Conservation (phyloP, 495 filamentous ascomycete genomes). For the Penicillium soppii region DNA sequence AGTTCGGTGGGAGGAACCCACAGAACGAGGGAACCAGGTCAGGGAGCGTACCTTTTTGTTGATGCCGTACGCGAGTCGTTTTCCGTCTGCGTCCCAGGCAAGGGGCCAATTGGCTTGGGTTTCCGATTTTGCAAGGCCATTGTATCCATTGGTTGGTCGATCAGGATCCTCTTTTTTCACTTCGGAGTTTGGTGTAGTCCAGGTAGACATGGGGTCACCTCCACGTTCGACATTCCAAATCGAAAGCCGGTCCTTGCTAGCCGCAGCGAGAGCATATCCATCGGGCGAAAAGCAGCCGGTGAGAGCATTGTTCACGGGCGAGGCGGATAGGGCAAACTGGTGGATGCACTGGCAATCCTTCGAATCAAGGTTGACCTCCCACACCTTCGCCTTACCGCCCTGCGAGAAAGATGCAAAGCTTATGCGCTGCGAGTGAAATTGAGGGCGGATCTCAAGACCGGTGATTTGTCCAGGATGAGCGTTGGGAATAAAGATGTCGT, state of each 20-base stretch:
- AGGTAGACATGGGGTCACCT: slow-evolving; percentile 63
- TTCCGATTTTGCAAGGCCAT: slow-evolving; percentile 31
- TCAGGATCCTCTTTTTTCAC: slow-evolving; percentile 33
- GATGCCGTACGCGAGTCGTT: slow-evolving; percentile 70
- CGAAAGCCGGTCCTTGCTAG: slow-evolving; percentile 60
- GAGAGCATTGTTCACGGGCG: slow-evolving; percentile 52
- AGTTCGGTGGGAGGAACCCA: slow-evolving; percentile 4
- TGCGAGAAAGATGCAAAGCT: slow-evolving; percentile 46
- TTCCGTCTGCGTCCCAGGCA: slow-evolving; percentile 74
- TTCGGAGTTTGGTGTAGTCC: slow-evolving; percentile 42
- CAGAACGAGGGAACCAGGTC: neutral
- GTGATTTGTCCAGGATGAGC: slow-evolving; percentile 50
- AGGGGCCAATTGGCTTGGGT: slow-evolving; percentile 49
- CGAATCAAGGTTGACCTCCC: slow-evolving; percentile 61
- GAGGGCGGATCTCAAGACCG: slow-evolving; percentile 42
- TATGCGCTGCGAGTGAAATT: slow-evolving; percentile 27
- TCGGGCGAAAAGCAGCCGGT: slow-evolving; percentile 70
- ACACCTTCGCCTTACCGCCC: slow-evolving; percentile 67
- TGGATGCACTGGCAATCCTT: slow-evolving; percentile 59
- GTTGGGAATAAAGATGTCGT: slow-evolving; percentile 38
- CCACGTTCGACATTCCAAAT: slow-evolving; percentile 73
- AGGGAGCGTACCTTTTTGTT: slow-evolving; percentile 61
- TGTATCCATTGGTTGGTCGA: slow-evolving; percentile 38
- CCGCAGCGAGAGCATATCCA: slow-evolving; percentile 68
- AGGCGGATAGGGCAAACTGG: slow-evolving; percentile 41